Base-by-base conservation (phyloP, 1,139 yeast genomes). In the Scheffersomyces cryptocercus region DNA sequence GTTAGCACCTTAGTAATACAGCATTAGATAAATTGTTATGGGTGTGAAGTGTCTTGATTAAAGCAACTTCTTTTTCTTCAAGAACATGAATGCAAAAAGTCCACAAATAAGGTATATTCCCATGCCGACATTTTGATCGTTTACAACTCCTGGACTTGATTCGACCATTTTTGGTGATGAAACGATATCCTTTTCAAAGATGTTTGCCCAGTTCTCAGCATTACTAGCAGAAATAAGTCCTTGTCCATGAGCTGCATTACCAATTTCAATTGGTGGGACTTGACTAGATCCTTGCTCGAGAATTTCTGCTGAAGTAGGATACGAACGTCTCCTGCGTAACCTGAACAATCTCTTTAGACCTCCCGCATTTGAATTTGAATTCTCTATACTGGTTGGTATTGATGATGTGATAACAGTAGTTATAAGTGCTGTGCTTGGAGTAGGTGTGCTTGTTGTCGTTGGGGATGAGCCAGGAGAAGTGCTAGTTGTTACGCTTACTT, bases 401-500 rank as follows among this genome's bases (percentile, higher is more conserved):
- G 42, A 16, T 1, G 45, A 29, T 3, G 51, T 41, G 37, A 14
- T 29, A 31, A 28, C 38, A n/a, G 30, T 31, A 11, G 39, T 37
- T 7, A 3, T 32, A 12, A 4, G 42, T 35, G n/a, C 41, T 12
- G 43, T 16, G 4, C 43, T 30, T 14, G 41, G 29, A 12, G 45
- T 26, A 12, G 30, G 38, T 10, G 49, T 28, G 5, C 45, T 10
- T 4, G 43, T 24, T 3, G 50, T 39, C 4, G 31, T 29, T 8
- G 44, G 12, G 3, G 42, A 35, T 8, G 49, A 28, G 15, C 51
- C 40, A 2, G 56, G 39, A 7, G 50, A 8, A 20, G 54, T 48
- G 41, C 39, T 46, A 5, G 46, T 41, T 29, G 62, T 54, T 2
- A 73, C 67, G 6, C 66, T 54, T 24, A 82, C 69, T 40, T 75